phyloP scores from a whole-genome alignment of 139 green algal species.

The Marvania coccoides region DNA sequence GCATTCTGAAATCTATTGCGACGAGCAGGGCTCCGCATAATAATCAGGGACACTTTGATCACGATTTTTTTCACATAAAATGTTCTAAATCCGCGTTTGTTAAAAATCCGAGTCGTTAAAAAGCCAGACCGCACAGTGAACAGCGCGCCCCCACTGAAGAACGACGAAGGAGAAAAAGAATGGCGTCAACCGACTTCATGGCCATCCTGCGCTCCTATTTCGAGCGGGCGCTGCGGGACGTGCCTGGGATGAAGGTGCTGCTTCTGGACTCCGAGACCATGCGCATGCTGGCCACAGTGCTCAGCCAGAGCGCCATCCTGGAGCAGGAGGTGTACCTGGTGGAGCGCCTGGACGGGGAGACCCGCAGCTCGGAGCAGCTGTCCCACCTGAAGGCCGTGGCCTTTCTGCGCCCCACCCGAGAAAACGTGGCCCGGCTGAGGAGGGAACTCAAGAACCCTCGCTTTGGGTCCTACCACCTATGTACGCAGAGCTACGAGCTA shows the following conservation, averaged over 20 bases:
- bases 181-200: slow-evolving; percentile 51
- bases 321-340: slow-evolving; percentile 87
- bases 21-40: too few species aligned
- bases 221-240: slow-evolving; percentile 47
- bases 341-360: slow-evolving; percentile 67
- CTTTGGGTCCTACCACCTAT: slow-evolving; percentile 82
- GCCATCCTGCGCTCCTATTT: slow-evolving; percentile 47
- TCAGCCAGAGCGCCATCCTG: slow-evolving; percentile 84
- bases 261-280: slow-evolving; percentile 90
- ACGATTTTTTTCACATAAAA: too few species aligned
- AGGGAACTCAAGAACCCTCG: slow-evolving; percentile 74
- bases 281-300: slow-evolving; percentile 62
- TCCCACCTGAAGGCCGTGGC: slow-evolving; percentile 85
- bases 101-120: too few species aligned
- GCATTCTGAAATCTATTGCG: too few species aligned
- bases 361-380: slow-evolving; percentile 37
- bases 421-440: slow-evolving; percentile 79
- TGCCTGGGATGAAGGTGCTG: slow-evolving; percentile 84
- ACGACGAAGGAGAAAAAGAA: slow-evolving; percentile 1
- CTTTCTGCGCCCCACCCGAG: slow-evolving; percentile 80
- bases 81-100: too few species aligned
- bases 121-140: too few species aligned
- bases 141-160: too few species aligned
- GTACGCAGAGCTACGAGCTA: slow-evolving; percentile 41
- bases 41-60: too few species aligned